Base-by-base conservation (phyloP, 139 green algal genomes). In the Chlorella sp. region DNA sequence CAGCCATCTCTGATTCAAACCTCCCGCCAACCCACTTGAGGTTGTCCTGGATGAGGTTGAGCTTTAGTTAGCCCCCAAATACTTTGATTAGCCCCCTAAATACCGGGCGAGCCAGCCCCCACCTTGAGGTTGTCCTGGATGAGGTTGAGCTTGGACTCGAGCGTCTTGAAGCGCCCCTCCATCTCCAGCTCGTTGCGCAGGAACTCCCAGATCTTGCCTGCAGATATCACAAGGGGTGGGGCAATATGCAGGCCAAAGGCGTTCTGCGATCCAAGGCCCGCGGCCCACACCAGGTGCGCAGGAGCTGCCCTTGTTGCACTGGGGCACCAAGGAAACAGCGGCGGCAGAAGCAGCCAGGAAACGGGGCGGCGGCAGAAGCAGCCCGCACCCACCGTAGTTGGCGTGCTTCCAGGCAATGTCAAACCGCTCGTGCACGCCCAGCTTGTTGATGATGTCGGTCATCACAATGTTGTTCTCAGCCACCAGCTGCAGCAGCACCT, bases 381-480 rank as follows among this genome's bases (percentile, higher is more conserved):
- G n/a, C n/a, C n/a, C n/a, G 85, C 72, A 69, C 84, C 64, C 78
- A 88, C 84, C 87, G 65, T 90, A 92, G 73, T 93, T 76, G 22
- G 75, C 81, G 75, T 92, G 81, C 76, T 92, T 92, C 92, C 92
- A 95, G 22, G 92, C 92, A n/a, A 90, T 84, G 80, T 95, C 92
- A 54, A 78, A 85, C 41, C 84, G 83, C 73, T 94, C 89, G 38
- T 89, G 86, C 54, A 94, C 68, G 19, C 86, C 92, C 32, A 95
- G 80, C 86, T 94, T 94, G 83, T 76, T 87, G 67, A 95, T 93
- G 85, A 94, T 93, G 81, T 92, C 91, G n/a, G 89, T 92, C 84
- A 92, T 85, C 30, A 93, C 85, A 32, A 93, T 87, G 77, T 94
- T 95, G 89, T 94, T 94, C 67, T 89, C 73, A 2, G 91, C 92